Percentiles rank a stretch among this genome's conserved stretches.
Conservation (phyloP, 768 basidiomycete genomes). For the Suillus plorans region DNA sequence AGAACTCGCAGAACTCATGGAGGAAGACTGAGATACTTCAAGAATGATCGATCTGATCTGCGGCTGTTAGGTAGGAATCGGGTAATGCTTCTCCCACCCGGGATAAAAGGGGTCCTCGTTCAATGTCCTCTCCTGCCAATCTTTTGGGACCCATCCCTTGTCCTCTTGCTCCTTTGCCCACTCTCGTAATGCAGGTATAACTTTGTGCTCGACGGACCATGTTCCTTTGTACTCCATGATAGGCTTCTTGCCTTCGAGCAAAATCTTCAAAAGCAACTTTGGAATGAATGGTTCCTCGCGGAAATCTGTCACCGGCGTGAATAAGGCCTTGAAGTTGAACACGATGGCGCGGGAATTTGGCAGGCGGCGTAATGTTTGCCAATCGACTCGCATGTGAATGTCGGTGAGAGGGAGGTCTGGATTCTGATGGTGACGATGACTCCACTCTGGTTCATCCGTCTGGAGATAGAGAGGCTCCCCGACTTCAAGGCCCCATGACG, state of each 20-base stretch:
- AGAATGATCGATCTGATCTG: neutral
- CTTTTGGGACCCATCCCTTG: conserved; percentile 42
- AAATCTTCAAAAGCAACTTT: conserved; percentile 42
- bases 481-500: conserved; percentile 52
- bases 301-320: conserved; percentile 47
- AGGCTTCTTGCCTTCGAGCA: conserved; percentile 38
- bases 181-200: conserved; percentile 43
- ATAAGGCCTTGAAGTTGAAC: conserved; percentile 55
- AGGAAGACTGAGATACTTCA: conserved; percentile 21
- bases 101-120: conserved; percentile 54
- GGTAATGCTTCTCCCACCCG: conserved; percentile 37
- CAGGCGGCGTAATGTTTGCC: conserved; percentile 53
- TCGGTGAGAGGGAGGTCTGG: conserved; percentile 39
- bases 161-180: conserved; percentile 53
- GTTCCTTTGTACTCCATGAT: conserved; percentile 47
- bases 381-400: conserved; percentile 50
- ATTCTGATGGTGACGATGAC: conserved; percentile 31
- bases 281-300: conserved; percentile 49
- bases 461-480: conserved; percentile 50
- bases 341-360: conserved; percentile 48
- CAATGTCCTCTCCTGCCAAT: conserved; percentile 50
- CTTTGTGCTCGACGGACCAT: conserved; percentile 40
- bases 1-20: conserved; percentile 82
- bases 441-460: conserved; percentile 37
- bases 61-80: conserved; percentile 9